Base-by-base conservation (phyloP, 305 asterid genomes). In the Fraxinus angustifolia region DNA sequence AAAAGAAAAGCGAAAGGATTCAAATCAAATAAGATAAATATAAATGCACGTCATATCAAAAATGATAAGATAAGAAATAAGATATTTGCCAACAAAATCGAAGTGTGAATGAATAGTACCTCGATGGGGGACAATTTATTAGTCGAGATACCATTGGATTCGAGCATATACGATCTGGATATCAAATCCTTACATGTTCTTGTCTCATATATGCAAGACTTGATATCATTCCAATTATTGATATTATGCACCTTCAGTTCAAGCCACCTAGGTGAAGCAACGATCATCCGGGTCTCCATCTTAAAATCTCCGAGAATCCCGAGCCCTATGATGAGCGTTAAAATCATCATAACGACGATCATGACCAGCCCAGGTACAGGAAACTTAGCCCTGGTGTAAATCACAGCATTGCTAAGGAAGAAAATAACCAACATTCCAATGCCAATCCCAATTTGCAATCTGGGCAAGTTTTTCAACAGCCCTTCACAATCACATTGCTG, bases 201-300 rank as follows among this genome's bases (percentile, higher is more conserved):
- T 6, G 87, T 68, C 26, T 73, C 77, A 23, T 83, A 85, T 68
- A 85, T 83, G 85, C 90, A 88, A 35, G 87, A 53, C 34, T 87
- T 88, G 73, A 88, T 83, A 26, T 34, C 76, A 8, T 40, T 50
- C 91, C 91, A 88, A 10, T 67, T 82, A 6, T 74, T 48, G n/a
- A 72, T 77, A 4, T 62, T 30, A 3, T 42, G 77, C 67, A 89
- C 89, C 42, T 74, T 79, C 75, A 50, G 23, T 36, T 71, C 78
- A 10, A 87, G 81, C 91, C 90, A 87, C 50, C 67, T 26, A 1
- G 88, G 88, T 6, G 90, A 87, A 19, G 80, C 91, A 23, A 83
- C 86, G 7, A 87, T 73, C 0, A 6, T 56, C 30, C 79, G 45
- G 1, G 83, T 76, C 72, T 82, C 87, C 75, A 73, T 56, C 10